These are phyloP conservation scores for Kandelia obovata DNA, from an alignment of 345 rosid species.

Conservation along the genomic window DNA sequence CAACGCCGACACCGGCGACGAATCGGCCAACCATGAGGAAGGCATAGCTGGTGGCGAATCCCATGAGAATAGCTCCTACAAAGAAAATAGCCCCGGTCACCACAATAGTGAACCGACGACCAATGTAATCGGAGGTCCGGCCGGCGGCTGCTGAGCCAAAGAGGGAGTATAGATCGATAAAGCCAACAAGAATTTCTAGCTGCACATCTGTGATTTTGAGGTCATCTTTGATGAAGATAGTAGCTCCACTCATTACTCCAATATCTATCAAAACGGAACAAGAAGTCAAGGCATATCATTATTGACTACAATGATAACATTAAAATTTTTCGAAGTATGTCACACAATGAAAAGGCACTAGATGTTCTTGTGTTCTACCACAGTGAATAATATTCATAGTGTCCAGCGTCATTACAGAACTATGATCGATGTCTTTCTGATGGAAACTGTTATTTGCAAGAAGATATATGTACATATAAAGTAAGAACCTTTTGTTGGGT, in stretches of 20 bases:
- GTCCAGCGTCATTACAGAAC: no score
- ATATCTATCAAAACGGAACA: slow-evolving; percentile 37
- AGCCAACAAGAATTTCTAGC: slow-evolving; percentile 61
- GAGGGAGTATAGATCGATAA: slow-evolving; percentile 56
- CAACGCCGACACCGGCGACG: slow-evolving; percentile 88
- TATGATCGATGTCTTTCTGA: no score
- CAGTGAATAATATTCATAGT: no score
- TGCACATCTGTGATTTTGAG: slow-evolving; percentile 39
- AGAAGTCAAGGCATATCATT: neutral
- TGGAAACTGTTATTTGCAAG: neutral
- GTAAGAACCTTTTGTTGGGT: neutral
- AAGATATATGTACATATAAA: neutral
- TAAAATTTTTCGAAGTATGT: no score
- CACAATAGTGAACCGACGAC: slow-evolving; percentile 88
- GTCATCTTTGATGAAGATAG: slow-evolving; percentile 44
- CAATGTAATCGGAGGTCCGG: slow-evolving; percentile 77
- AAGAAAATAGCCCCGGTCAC: slow-evolving; percentile 80
- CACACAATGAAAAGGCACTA: no score
- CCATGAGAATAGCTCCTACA: slow-evolving; percentile 83
- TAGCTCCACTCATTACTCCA: slow-evolving; percentile 91
- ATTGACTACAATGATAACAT: no score
- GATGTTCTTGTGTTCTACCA: no score
- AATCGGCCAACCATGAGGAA: slow-evolving; percentile 93
- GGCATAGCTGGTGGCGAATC: slow-evolving; percentile 67
- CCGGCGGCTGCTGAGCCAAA: slow-evolving; percentile 81